These are phyloP conservation scores for Neofusicoccum parvum DNA, from an alignment of 2,329 filamentous ascomycete species.

Conservation along the genomic window DNA sequence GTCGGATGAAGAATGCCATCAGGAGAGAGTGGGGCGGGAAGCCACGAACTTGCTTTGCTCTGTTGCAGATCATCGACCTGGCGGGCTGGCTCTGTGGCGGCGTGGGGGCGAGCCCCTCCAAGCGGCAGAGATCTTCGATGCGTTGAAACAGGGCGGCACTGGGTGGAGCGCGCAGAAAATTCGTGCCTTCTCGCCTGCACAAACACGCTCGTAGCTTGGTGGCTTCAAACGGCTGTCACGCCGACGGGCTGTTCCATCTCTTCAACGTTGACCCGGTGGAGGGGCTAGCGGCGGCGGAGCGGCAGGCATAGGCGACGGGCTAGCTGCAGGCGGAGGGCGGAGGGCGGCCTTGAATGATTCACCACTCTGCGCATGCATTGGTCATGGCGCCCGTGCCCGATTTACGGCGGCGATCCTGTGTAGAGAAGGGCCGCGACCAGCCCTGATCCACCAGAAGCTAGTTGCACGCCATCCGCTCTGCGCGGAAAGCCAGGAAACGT, in stretches of 20 bases:
- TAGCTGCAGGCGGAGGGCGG: not conserved
- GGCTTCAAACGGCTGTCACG: not conserved
- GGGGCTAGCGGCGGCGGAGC: slow-evolving; percentile 13
- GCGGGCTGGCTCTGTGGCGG: slow-evolving; percentile 1
- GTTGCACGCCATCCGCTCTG: not conserved
- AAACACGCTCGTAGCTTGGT: not conserved
- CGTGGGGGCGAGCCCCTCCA: not conserved
- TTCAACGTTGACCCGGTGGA: slow-evolving; percentile 8
- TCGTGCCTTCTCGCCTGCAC: not conserved
- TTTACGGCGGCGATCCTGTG: slow-evolving; percentile 4
- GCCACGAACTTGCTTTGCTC: not conserved
- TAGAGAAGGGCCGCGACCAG: slow-evolving; percentile 9
- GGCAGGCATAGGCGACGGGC: slow-evolving; percentile 1
- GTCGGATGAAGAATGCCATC: slow-evolving; percentile 3
- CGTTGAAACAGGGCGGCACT: not conserved
- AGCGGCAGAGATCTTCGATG: slow-evolving; percentile 10
- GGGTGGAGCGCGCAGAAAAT: not conserved
- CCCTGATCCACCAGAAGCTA: not conserved
- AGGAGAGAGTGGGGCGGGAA: slow-evolving; percentile 12
- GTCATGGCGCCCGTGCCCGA: not conserved
- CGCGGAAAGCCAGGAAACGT: not conserved
- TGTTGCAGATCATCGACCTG: slow-evolving; percentile 1
- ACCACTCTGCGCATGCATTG: slow-evolving; percentile 4
- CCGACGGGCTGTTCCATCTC: not conserved
- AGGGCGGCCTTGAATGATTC: not conserved